Evolutionary conservation across 441 rosid genomes (phyloP).

Genomic region (Omphalea diandra): DNA sequence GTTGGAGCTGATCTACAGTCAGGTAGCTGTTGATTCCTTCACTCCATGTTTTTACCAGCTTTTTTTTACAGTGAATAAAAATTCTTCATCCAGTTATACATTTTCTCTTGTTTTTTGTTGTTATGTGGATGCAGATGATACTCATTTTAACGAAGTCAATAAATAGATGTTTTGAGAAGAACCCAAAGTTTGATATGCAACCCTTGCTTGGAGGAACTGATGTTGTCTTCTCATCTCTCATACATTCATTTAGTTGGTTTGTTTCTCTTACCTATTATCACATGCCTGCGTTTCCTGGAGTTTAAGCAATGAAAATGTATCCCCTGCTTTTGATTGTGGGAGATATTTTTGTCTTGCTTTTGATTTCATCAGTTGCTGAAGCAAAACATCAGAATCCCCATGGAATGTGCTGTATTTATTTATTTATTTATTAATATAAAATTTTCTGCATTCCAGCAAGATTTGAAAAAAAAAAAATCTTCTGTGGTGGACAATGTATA

Average conservation of each 20-base stretch:
- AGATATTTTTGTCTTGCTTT: conserved; percentile 12
- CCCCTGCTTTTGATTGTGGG: neutral
- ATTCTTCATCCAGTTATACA: neutral
- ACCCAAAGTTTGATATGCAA: conserved; percentile 96
- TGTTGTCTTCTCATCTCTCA: conserved; percentile 92
- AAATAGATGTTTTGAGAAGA: conserved; percentile 96
- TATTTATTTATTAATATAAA: neutral
- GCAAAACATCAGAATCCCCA: neutral
- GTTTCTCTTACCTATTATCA: conserved; percentile 35
- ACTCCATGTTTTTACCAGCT: conserved; percentile 9
- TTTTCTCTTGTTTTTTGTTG: conserved; percentile 23
- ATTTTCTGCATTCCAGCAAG: neutral
- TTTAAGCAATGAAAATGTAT: neutral
- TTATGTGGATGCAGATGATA: conserved; percentile 73
- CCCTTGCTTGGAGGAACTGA: conserved; percentile 98
- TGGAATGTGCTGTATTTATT: neutral
- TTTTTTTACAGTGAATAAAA: neutral
- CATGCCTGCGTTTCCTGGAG: neutral
- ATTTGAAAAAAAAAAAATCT: neutral
- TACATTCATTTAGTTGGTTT: conserved; percentile 91
- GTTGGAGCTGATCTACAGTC: conserved; percentile 94
- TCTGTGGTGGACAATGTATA: neutral
- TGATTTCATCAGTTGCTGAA: neutral
- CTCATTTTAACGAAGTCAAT: conserved; percentile 91
- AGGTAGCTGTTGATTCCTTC: conserved; percentile 48